These are phyloP conservation scores for Sorghum bicolor DNA, from an alignment of 176 grass and related monocot genomes.

Conservation along the genomic window Sorghum_bicolor_NCBIv3 NC_012873.2:58071501-58072000, in stretches of 20 bases:
- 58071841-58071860: background rate
- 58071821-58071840: background rate
- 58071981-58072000: conserved; percentile 31
- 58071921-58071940: background rate
- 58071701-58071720: conserved; percentile 79
- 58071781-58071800: background rate
- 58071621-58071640: conserved; percentile 45
- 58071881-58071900: background rate
- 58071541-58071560: conserved; percentile 86
- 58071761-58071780: conserved; percentile 48
- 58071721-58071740: conserved; percentile 57
- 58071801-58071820: background rate
- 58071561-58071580: background rate
- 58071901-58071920: background rate
- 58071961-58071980: background rate
- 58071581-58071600: background rate
- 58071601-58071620: conserved; percentile 13
- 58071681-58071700: conserved; percentile 96
- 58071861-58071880: background rate
- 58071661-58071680: conserved; percentile 92
- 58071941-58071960: background rate
- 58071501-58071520: conserved; percentile 71
- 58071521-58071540: conserved; percentile 96
- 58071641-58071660: conserved; percentile 94
- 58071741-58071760: conserved; percentile 82